Conservation (phyloP, 257 asterid genomes). For the Hygrophila difformis region DNA sequence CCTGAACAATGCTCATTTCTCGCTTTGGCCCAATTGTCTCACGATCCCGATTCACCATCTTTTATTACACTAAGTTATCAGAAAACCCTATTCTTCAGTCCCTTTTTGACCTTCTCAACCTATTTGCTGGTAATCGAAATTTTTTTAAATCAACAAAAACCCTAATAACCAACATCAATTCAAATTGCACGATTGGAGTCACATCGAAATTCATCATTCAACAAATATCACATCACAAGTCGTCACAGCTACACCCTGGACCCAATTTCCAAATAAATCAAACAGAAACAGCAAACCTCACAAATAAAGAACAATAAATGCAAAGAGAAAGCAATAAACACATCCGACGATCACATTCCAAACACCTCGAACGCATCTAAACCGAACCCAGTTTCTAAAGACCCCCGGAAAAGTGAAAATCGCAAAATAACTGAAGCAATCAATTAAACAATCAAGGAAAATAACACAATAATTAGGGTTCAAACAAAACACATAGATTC, state of each 20-base stretch:
- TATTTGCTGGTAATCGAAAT: constrained; percentile 12
- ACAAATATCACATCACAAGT: constrained; percentile 2
- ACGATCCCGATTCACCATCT: constrained; percentile 26
- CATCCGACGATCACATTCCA: constrained; percentile 1
- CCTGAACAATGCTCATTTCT: constrained; percentile 25
- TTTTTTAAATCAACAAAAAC: neutral
- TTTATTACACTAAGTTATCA: constrained; percentile 7
- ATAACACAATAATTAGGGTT: constrained; percentile 14
- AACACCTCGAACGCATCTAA: constrained; percentile 13
- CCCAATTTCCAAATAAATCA: neutral
- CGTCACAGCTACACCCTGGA: neutral
- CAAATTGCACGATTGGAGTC: neutral
- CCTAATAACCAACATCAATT: neutral
- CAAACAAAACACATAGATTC: neutral
- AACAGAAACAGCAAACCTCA: neutral
- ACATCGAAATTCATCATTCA: constrained; percentile 6
- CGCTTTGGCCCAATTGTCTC: constrained; percentile 17
- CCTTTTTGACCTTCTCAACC: too few relatives aligned
- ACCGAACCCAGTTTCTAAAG: neutral
- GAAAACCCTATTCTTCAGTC: too few relatives aligned
- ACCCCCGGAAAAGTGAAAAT: neutral
- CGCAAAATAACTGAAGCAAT: neutral
- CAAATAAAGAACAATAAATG: neutral
- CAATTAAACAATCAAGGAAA: constrained; percentile 1
- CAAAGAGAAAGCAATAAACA: neutral